A percentile compares a stretch with the other conserved stretches of the same genome.
phyloP scores from a whole-genome alignment of 768 basidiomycete species.

The Boletus vermiculosoides region DNA sequence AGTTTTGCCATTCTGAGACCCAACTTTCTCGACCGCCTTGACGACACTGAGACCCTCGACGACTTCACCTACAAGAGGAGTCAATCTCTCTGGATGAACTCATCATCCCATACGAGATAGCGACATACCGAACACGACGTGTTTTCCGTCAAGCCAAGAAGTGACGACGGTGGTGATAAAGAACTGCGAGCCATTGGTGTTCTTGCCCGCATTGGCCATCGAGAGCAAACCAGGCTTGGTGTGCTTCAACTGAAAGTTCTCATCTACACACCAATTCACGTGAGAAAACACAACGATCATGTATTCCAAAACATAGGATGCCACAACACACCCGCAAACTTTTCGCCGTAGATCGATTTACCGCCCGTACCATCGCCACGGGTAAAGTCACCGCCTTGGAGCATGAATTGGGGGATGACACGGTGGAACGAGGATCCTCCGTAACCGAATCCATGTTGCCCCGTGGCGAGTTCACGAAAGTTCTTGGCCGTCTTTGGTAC shows the following conservation, averaged over 20 bases:
- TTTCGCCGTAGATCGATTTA: conserved; percentile 73
- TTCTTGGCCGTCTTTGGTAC: conserved; percentile 75
- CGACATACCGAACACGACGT: conserved; percentile 19
- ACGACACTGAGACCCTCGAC: background rate
- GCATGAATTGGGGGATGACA: conserved; percentile 82
- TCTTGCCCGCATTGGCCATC: conserved; percentile 76
- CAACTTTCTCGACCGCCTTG: background rate
- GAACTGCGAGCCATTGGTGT: conserved; percentile 63
- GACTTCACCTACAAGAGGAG: conserved; percentile 6
- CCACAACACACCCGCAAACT: conserved; percentile 56
- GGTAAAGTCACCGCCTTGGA: conserved; percentile 91
- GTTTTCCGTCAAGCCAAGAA: conserved; percentile 10
- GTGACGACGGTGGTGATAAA: conserved; percentile 85
- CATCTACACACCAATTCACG: conserved; percentile 49
- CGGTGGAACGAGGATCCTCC: conserved; percentile 70
- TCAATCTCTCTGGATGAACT: no score
- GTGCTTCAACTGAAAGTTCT: conserved; percentile 82
- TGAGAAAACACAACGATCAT: conserved; percentile 4
- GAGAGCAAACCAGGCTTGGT: conserved; percentile 63
- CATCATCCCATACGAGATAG: no score
- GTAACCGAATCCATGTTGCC: conserved; percentile 75
- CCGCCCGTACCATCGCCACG: conserved; percentile 69
- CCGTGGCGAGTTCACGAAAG: conserved; percentile 88
- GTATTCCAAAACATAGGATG: no score
- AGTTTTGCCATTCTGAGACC: background rate